Percentiles rank a stretch among this genome's conserved stretches.
These are phyloP conservation scores for Nemania serpens DNA, from an alignment of 2,329 filamentous ascomycete species.

Conservation along the genomic window DNA sequence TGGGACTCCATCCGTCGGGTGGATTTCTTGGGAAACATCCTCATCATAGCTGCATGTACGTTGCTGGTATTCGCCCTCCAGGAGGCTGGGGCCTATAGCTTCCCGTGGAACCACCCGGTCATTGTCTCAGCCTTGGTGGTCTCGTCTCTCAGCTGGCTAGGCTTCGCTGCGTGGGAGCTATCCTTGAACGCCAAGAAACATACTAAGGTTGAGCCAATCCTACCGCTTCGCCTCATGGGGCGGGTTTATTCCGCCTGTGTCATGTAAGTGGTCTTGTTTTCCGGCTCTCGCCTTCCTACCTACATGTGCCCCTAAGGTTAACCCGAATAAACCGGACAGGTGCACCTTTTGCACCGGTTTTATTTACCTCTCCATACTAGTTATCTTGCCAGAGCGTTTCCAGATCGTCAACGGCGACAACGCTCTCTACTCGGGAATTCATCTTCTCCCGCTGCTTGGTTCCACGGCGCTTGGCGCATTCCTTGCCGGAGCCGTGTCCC, in stretches of 20 bases:
- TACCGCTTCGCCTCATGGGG: constrained; percentile 53
- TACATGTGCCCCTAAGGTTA: not conserved
- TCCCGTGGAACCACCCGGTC: constrained; percentile 56
- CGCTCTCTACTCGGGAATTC: constrained; percentile 59
- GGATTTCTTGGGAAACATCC: constrained; percentile 57
- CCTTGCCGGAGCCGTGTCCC: constrained; percentile 57
- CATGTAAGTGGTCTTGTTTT: constrained; percentile 46
- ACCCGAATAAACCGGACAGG: constrained; percentile 40
- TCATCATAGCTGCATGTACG: constrained; percentile 57
- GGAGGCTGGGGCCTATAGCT: constrained; percentile 58
- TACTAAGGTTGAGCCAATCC: constrained; percentile 56
- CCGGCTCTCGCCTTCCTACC: not conserved
- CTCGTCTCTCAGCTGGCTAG: constrained; percentile 52
- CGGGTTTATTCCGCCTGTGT: constrained; percentile 58
- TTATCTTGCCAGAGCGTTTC: constrained; percentile 63
- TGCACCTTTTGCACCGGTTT: constrained; percentile 62
- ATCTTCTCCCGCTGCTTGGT: constrained; percentile 62
- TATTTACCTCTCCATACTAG: constrained; percentile 61
- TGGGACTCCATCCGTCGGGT: constrained; percentile 52
- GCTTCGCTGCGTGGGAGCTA: constrained; percentile 58
- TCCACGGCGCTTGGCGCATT: constrained; percentile 62
- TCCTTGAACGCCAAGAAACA: constrained; percentile 45
- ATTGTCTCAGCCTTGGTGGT: constrained; percentile 55
- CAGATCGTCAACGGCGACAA: constrained; percentile 62
- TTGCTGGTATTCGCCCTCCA: constrained; percentile 62